A percentile compares a stretch with the other conserved stretches of the same genome.
Conservation (phyloP, 805 yeast species). For the Peterozyma toletana region DNA sequence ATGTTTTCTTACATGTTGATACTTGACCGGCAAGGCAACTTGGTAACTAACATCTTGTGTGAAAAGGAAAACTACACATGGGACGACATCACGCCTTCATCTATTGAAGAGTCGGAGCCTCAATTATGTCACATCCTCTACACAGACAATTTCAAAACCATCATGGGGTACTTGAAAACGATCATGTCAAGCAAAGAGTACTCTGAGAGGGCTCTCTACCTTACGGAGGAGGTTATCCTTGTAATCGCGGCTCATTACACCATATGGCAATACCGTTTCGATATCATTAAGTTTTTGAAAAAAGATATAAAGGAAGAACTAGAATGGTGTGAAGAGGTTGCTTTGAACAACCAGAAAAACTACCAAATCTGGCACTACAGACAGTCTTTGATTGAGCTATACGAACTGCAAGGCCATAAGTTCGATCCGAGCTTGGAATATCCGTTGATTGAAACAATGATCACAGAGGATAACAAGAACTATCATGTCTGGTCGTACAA, state of each 20-base stretch:
- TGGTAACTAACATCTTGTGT: too few relatives aligned
- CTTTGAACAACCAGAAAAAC: slow-evolving; percentile 76
- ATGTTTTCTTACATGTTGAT: too few relatives aligned
- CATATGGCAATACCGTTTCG: slow-evolving; percentile 69
- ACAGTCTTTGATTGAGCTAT: slow-evolving; percentile 46
- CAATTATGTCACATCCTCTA: slow-evolving; percentile 59
- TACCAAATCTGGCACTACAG: slow-evolving; percentile 98
- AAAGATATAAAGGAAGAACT: slow-evolving; percentile 46
- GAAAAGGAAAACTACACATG: slow-evolving; percentile 1
- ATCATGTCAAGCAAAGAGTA: slow-evolving; percentile 53
- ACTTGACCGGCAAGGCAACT: too few relatives aligned
- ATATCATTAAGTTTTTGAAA: slow-evolving; percentile 35
- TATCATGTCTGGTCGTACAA: slow-evolving; percentile 96
- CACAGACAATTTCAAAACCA: slow-evolving; percentile 57
- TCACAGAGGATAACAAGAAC: slow-evolving; percentile 77
- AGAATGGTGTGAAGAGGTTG: slow-evolving; percentile 73
- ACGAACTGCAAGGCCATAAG: slow-evolving; percentile 9
- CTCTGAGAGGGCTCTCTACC: slow-evolving; percentile 61
- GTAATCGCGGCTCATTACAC: slow-evolving; percentile 87
- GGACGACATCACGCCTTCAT: slow-evolving; percentile 6
- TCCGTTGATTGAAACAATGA: slow-evolving; percentile 58
- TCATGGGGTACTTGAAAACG: slow-evolving; percentile 56
- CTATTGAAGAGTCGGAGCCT: slow-evolving; percentile 6
- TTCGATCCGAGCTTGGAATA: slow-evolving; percentile 49
- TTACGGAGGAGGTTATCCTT: slow-evolving; percentile 58